Conservation (phyloP, 2,329 filamentous ascomycete species). For the Hypoxylon rubiginosum region DNA sequence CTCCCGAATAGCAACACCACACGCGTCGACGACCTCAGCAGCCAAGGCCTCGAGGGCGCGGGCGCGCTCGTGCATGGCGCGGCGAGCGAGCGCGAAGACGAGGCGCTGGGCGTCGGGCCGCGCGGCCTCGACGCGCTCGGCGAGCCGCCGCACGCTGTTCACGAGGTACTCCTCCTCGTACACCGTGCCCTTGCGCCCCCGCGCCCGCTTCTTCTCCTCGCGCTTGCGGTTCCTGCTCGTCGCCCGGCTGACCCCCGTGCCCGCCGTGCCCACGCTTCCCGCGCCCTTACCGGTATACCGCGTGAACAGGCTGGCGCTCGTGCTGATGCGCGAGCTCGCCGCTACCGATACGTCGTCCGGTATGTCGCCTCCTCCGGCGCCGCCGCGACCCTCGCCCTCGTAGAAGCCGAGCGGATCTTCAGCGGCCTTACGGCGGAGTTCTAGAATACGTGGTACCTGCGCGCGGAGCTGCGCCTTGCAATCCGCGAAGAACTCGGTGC, state of each 20-base stretch:
- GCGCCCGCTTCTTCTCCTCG: conserved; percentile 94
- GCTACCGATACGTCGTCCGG: conserved; percentile 95
- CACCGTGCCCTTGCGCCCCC: conserved; percentile 95
- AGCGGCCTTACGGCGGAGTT: conserved; percentile 83
- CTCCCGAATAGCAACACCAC: conserved; percentile 74
- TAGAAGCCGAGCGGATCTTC: conserved; percentile 91
- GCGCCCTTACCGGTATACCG: conserved; percentile 82
- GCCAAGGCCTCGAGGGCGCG: conserved; percentile 81
- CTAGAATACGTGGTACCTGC: conserved; percentile 86
- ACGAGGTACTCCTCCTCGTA: conserved; percentile 99
- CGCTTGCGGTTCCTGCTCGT: conserved; percentile 89
- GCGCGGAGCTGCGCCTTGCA: conserved; percentile 87
- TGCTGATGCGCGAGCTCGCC: conserved; percentile 82
- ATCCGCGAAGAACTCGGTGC: conserved; percentile 92
- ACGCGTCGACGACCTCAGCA: conserved; percentile 79
- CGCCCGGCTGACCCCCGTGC: conserved; percentile 79
- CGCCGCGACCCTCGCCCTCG: conserved; percentile 73
- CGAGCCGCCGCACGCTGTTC: conserved; percentile 84
- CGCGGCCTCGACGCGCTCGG: conserved; percentile 83
- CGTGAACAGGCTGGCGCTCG: conserved; percentile 90
- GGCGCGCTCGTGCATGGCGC: conserved; percentile 90
- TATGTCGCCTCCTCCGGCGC: conserved; percentile 73
- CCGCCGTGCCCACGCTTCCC: conserved; percentile 74
- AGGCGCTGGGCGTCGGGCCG: conserved; percentile 80
- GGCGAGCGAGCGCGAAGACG: conserved; percentile 80